These are phyloP conservation scores for Hypoxylon trugodes DNA, from an alignment of 495 filamentous ascomycete genomes.

Conservation along the genomic window DNA sequence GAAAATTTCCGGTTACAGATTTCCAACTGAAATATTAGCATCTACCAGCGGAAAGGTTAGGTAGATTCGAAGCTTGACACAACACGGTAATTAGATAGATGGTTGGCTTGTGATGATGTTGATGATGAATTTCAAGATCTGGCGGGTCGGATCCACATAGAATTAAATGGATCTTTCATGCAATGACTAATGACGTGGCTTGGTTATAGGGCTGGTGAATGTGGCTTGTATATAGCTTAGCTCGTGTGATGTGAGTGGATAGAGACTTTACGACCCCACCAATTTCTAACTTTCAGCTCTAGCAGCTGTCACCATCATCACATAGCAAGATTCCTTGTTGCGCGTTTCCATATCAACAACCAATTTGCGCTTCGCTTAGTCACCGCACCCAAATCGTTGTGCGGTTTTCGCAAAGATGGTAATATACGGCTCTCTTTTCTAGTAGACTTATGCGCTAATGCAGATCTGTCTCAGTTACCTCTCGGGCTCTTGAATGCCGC, in stretches of 20 bases:
- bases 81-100: too few species aligned
- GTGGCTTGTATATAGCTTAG: too few species aligned
- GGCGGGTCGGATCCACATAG: too few species aligned
- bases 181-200: background rate
- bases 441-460: conserved; percentile 21
- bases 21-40: too few species aligned
- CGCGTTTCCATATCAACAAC: conserved; percentile 1
- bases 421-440: background rate
- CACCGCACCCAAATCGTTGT: background rate
- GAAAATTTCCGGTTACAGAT: too few species aligned
- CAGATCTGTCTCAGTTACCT: conserved; percentile 69
- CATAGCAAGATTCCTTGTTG: conserved; percentile 10
- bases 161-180: too few species aligned
- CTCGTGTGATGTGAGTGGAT: background rate
- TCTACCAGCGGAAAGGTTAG: too few species aligned
- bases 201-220: too few species aligned
- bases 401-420: conserved; percentile 29
- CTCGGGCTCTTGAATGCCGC: conserved; percentile 93
- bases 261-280: background rate
- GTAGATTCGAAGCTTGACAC: too few species aligned
- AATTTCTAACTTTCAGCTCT: conserved; percentile 23
- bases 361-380: conserved; percentile 1
- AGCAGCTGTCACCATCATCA: conserved; percentile 20
- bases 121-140: too few species aligned
- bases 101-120: too few species aligned